Evolutionary conservation across 2,329 filamentous ascomycete species (phyloP), one percentile per base, ranked within the genome.

Genomic region (Nothophoma quercina): DNA sequence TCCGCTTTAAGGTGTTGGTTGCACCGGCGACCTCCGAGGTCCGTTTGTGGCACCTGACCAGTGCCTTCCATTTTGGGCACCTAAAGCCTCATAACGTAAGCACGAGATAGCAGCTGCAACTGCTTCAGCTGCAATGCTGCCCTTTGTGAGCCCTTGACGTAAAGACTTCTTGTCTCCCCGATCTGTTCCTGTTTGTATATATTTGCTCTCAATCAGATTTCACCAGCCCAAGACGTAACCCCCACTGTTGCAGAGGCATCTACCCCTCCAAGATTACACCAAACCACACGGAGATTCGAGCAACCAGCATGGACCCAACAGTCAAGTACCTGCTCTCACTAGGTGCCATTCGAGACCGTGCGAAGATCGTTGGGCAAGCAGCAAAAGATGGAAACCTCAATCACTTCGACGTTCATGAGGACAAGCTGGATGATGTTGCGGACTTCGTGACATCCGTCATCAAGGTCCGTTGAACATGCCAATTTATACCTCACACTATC

Each of bases 381-480:
- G 66, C 66, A 1, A 44, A 58, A 21, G 61, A 56, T 3, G 62
- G 64, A 12, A 62, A 88, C 57, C 81, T 96, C 55, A 84, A 83
- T 56, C 91, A 96, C 71, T 96, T 96, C 67, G 87, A 91, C 60
- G 90, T 96, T 34, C 91, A 96, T 71, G 85, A 92, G 79, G 76
- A 77, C 71, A 93, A 91, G 73, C 90, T 96, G 71, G 75, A 81
- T 26, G 88, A 91, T 56, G 92, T 92, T 2, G 90, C 92, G 9
- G 83, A 84, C 25, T 96, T 95, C 72, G 89, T 96, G 18, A 87
- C 91, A 18, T 86, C 88, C 36, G 91, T 96, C 58, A 96, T 96
- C 78, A 96, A 95, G 88, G 91, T 93, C 30, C 19, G 58, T 55
- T 34, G 19, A 23, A 42, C 38, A 30, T 16, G n/a, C 2, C n/a